Conservation (phyloP, 1,284 basidiomycete genomes). For the Coniophora puteana region DNA sequence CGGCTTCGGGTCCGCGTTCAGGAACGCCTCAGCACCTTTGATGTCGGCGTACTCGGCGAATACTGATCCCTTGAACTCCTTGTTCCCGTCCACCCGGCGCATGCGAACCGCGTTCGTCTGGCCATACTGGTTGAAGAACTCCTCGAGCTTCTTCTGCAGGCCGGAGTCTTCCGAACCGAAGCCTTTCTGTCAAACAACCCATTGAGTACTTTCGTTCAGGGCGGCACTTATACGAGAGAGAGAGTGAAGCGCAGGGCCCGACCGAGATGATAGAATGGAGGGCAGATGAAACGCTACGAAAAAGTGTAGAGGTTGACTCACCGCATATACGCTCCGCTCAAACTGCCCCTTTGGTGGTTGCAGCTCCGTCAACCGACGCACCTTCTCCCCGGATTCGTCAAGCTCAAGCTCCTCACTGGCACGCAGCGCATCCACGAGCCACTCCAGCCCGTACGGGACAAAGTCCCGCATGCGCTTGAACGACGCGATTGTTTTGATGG, state of each 20-base stretch:
- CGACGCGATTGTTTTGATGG: conserved; percentile 83
- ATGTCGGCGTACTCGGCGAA: conserved; percentile 88
- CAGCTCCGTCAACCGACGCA: conserved; percentile 71
- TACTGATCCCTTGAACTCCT: conserved; percentile 90
- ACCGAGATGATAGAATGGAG: conserved; percentile 1
- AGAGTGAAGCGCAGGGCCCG: neutral
- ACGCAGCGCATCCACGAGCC: conserved; percentile 66
- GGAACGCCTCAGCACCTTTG: conserved; percentile 70
- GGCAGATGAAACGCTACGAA: neutral
- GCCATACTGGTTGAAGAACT: conserved; percentile 84
- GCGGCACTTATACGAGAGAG: conserved; percentile 1
- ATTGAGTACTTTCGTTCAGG: neutral
- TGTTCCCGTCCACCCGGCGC: conserved; percentile 68
- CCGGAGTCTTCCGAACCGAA: conserved; percentile 75
- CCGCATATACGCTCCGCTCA: conserved; percentile 81
- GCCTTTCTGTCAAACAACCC: conserved; percentile 65
- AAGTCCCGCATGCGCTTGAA: conserved; percentile 96
- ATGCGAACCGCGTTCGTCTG: conserved; percentile 84
- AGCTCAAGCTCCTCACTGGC: conserved; percentile 72
- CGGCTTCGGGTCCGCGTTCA: conserved; percentile 78
- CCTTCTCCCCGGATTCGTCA: conserved; percentile 68
- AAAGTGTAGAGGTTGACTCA: conserved; percentile 36
- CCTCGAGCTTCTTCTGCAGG: conserved; percentile 77
- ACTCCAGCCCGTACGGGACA: conserved; percentile 52
- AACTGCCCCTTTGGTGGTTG: conserved; percentile 74